These are phyloP conservation scores for Meredithiella fracta DNA, from an alignment of 2,329 filamentous ascomycete species.

Conservation along the genomic window DNA sequence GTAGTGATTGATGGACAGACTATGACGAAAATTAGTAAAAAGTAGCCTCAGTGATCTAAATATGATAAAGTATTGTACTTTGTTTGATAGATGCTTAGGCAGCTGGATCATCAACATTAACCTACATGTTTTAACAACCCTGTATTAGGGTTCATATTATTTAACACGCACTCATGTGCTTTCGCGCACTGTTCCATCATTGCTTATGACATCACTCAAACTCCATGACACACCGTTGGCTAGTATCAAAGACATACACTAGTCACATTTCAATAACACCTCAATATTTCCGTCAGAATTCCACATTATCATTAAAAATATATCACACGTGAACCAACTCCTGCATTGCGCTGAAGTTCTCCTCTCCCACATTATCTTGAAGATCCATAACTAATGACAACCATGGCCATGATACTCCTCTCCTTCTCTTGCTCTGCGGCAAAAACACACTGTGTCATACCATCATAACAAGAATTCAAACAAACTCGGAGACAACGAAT, in stretches of 20 bases:
- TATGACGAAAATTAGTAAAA: not conserved
- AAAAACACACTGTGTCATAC: not conserved
- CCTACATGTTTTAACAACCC: not conserved
- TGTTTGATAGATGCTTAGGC: not conserved
- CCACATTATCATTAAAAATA: slow-evolving; percentile 6
- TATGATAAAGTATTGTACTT: not conserved
- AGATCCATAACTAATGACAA: not conserved
- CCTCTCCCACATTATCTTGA: not conserved
- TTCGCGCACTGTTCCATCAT: not conserved
- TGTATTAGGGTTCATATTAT: not conserved
- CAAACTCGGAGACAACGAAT: not conserved
- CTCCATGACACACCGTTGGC: not conserved
- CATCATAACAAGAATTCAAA: not conserved
- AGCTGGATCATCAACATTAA: not conserved
- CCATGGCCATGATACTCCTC: not conserved
- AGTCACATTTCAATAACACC: not conserved
- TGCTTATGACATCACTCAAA: not conserved
- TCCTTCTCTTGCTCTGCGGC: not conserved
- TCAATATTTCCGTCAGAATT: not conserved
- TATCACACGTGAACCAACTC: not conserved
- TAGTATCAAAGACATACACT: not conserved
- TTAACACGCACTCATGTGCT: slow-evolving; percentile 3
- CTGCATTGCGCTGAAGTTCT: not conserved
- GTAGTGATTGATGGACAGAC: not conserved
- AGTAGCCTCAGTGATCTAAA: not conserved